Evolutionary conservation across 2,329 filamentous ascomycete species (phyloP).

Genomic region (Penicillium sp.): DNA sequence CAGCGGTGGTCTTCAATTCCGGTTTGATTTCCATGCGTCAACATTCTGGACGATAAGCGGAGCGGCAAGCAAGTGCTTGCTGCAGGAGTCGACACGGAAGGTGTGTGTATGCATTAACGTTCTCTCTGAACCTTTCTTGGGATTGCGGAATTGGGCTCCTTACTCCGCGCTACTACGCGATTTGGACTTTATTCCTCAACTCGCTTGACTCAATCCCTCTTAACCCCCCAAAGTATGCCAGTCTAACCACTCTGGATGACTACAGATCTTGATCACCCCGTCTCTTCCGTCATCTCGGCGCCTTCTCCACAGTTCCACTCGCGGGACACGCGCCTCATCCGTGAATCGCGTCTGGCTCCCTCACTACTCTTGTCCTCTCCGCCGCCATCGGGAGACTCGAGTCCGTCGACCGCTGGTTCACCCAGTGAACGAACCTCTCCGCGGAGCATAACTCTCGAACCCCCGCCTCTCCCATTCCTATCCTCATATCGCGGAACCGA

Average conservation of each 20-base stretch:
- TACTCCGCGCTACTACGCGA: conserved; percentile 16
- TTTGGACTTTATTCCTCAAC: conserved; percentile 7
- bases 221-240: conserved; percentile 11
- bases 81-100: conserved; percentile 48
- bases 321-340: conserved; percentile 26
- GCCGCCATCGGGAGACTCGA: conserved; percentile 38
- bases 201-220: conserved; percentile 4
- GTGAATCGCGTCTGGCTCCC: conserved; percentile 32
- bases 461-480: conserved; percentile 32
- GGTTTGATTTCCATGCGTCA: conserved; percentile 46
- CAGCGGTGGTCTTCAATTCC: conserved; percentile 29
- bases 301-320: conserved; percentile 32
- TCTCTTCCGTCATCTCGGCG: conserved; percentile 40
- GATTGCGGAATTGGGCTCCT: conserved; percentile 4
- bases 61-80: conserved; percentile 50
- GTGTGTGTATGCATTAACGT: conserved; percentile 31
- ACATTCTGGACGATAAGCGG: conserved; percentile 44
- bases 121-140: conserved; percentile 1
- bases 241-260: conserved; percentile 13
- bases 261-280: conserved; percentile 38
- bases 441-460: conserved; percentile 28
- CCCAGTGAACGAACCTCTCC: conserved; percentile 29
- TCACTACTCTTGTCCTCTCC: conserved; percentile 33
- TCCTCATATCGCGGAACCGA: conserved; percentile 31
- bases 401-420: conserved; percentile 35